Evolutionary conservation across 2,329 filamentous ascomycete genomes (phyloP).

Genomic region (Aspergillus hortae): DNA sequence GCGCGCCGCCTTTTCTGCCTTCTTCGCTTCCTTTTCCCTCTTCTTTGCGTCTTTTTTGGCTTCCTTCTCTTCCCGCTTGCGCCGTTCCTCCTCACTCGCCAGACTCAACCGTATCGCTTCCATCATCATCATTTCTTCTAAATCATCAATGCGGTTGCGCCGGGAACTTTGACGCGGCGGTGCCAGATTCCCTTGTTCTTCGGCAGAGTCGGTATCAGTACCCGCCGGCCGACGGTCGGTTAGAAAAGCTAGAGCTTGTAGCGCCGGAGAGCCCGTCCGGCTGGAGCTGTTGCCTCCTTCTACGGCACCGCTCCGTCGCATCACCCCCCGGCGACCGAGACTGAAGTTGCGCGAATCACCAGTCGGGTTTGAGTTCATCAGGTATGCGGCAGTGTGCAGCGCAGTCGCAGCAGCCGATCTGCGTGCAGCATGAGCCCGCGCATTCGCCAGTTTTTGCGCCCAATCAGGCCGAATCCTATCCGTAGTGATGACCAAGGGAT

Average conservation of each 20-base stretch:
- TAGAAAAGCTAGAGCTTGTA: slow-evolving; percentile 46
- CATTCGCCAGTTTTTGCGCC: slow-evolving; percentile 82
- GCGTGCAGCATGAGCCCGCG: slow-evolving; percentile 78
- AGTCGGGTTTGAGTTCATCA: slow-evolving; percentile 61
- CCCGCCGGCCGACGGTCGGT: slow-evolving; percentile 39
- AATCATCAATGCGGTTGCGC: slow-evolving; percentile 70
- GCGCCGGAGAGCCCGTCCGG: slow-evolving; percentile 36
- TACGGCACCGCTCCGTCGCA: slow-evolving; percentile 38
- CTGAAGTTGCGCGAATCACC: slow-evolving; percentile 51
- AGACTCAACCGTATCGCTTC: slow-evolving; percentile 89
- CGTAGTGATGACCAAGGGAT: slow-evolving; percentile 84
- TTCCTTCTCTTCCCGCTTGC: slow-evolving; percentile 78
- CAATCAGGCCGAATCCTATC: slow-evolving; percentile 92
- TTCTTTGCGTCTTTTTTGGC: slow-evolving; percentile 79
- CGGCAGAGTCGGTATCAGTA: slow-evolving; percentile 35
- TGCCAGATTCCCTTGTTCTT: slow-evolving; percentile 33
- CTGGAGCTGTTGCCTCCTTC: slow-evolving; percentile 30
- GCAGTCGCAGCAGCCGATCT: slow-evolving; percentile 90
- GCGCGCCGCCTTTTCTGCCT: slow-evolving; percentile 64
- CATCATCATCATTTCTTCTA: slow-evolving; percentile 98
- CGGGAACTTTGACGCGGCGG: slow-evolving; percentile 52
- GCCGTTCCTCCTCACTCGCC: slow-evolving; percentile 90
- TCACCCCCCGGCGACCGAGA: slow-evolving; percentile 54
- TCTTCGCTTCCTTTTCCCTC: slow-evolving; percentile 78
- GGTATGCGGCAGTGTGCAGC: slow-evolving; percentile 88